Conservation (phyloP, 192 early-diverging fungal species). For the Linnemannia zychae region DNA sequence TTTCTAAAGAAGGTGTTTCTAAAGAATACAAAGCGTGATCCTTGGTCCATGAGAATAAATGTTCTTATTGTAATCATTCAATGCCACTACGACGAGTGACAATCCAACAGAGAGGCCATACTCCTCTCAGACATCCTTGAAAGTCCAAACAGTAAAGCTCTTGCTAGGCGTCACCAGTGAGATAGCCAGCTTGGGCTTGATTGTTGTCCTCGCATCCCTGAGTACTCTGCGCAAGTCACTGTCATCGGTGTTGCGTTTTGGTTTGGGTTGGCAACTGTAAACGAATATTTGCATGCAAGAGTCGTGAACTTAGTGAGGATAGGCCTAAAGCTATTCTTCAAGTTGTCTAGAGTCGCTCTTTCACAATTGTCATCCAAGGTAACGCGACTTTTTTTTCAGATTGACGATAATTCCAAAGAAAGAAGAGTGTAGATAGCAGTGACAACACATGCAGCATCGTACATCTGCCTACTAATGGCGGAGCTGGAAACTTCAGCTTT, state of each 20-base stretch:
- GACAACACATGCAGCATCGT: no score
- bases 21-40: no score
- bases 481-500: no score
- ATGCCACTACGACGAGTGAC: no score
- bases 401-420: conserved; percentile 18
- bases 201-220: not conserved
- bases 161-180: conserved; percentile 20
- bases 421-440: no score
- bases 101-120: conserved; percentile 2
- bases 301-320: conserved; percentile 20
- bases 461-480: no score
- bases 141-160: conserved; percentile 17
- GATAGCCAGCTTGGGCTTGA: not conserved
- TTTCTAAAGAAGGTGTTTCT: no score
- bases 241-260: not conserved
- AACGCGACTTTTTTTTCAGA: conserved; percentile 22
- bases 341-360: conserved; percentile 3
- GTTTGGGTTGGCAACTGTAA: conserved; percentile 2
- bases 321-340: not conserved
- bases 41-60: no score
- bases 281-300: conserved; percentile 2
- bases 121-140: conserved; percentile 19
- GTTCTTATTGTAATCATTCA: no score
- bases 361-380: not conserved
- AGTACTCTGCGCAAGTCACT: conserved; percentile 9